phyloP scores from a whole-genome alignment of 192 early-diverging fungal genomes.

The Coemansia sp. region DNA sequence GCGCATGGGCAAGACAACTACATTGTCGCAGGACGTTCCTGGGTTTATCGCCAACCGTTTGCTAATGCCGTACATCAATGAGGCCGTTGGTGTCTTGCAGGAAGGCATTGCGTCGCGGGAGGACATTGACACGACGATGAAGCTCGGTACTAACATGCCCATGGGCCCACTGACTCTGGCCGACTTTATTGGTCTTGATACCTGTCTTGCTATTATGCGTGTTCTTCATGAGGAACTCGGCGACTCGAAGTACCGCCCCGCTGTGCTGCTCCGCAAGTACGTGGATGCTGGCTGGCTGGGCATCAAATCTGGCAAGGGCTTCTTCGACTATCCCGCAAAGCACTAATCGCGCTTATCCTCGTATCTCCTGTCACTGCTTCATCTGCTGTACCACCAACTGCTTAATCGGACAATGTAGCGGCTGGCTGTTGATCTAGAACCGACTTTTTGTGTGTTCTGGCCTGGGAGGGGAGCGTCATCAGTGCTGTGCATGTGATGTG shows the following conservation, averaged over 20 bases:
- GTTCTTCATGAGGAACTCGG: constrained; percentile 88
- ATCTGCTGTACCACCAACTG: no score
- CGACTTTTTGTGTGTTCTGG: no score
- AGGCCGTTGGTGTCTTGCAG: constrained; percentile 84
- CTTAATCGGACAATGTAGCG: no score
- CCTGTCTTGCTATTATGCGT: constrained; percentile 96
- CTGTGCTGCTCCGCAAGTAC: constrained; percentile 86
- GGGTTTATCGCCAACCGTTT: constrained; percentile 97
- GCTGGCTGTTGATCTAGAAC: no score
- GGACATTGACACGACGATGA: constrained; percentile 99
- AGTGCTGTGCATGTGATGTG: no score
- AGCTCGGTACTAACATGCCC: constrained; percentile 92
- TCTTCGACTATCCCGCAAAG: constrained; percentile 74
- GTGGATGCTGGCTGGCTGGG: constrained; percentile 97
- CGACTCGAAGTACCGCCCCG: constrained; percentile 94
- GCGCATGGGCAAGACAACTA: constrained; percentile 93
- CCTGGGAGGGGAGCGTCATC: no score
- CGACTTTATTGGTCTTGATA: constrained; percentile 98
- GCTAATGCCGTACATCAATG: constrained; percentile 99
- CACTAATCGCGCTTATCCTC: neutral
- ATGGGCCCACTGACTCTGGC: constrained; percentile 98
- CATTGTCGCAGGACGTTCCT: constrained; percentile 83
- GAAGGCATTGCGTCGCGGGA: constrained; percentile 85
- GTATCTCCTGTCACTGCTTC: neutral
- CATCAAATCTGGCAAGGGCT: constrained; percentile 85